phyloP scores from a whole-genome alignment of 768 basidiomycete genomes.

The Suillus weaverae region DNA sequence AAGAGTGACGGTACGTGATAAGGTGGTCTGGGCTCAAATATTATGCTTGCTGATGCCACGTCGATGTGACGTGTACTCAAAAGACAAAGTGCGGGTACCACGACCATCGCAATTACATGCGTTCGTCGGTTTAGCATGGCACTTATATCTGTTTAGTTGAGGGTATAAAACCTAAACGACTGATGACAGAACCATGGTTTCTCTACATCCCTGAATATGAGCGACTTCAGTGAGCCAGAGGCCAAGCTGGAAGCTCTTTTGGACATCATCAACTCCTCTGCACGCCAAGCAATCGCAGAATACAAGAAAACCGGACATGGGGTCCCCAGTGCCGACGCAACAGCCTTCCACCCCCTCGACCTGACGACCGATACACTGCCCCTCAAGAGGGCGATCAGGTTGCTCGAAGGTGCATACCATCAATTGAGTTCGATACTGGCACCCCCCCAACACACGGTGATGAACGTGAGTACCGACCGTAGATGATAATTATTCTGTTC shows the following conservation, averaged over 20 bases:
- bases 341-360: conserved; percentile 24
- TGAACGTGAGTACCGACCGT: conserved; percentile 19
- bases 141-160: too few species aligned
- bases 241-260: not conserved
- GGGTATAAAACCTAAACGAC: too few species aligned
- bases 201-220: too few species aligned
- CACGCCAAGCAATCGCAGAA: conserved; percentile 18
- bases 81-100: too few species aligned
- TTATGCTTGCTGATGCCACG: too few species aligned
- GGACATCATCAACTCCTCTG: not conserved
- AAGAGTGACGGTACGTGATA: too few species aligned
- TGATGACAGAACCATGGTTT: too few species aligned
- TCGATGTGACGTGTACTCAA: too few species aligned
- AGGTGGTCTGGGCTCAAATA: too few species aligned
- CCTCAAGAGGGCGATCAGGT: conserved; percentile 7
- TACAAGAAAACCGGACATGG: conserved; percentile 24
- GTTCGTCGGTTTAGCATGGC: too few species aligned
- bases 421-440: conserved; percentile 27
- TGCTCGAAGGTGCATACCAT: conserved; percentile 30
- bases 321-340: conserved; percentile 27
- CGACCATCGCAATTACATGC: too few species aligned
- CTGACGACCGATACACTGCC: not conserved
- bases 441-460: conserved; percentile 29
- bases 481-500: not conserved
- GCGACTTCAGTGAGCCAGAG: too few species aligned